These are phyloP conservation scores for Ministeria vibrans DNA, from an alignment of 78 protist species.

Conservation along the genomic window DNA sequence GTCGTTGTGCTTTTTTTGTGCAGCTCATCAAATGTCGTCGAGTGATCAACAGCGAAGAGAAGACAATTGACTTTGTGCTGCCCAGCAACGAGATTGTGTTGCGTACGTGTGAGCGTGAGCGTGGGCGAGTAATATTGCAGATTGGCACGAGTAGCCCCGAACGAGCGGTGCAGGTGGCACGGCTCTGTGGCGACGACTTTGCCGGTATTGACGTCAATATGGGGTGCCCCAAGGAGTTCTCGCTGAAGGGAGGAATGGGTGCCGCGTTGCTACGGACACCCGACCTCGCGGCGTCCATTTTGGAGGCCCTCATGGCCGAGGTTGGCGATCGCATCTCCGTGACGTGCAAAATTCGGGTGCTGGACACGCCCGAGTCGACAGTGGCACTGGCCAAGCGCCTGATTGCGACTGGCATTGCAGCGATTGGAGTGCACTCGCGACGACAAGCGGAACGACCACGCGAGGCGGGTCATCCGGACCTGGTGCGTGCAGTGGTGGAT, in stretches of 20 bases:
- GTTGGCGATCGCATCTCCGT: slow-evolving; percentile 26
- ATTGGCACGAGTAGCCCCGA: slow-evolving; percentile 28
- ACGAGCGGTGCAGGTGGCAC: slow-evolving; percentile 18
- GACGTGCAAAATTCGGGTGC: slow-evolving; percentile 63
- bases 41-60: not conserved
- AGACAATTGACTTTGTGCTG: slow-evolving; percentile 11
- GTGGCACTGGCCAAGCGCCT: not conserved
- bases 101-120: slow-evolving; percentile 14
- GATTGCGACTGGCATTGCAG: slow-evolving; percentile 39
- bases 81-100: not conserved
- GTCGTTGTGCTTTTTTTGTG: not conserved
- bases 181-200: slow-evolving; percentile 28
- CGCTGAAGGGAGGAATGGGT: slow-evolving; percentile 59
- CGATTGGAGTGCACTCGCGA: slow-evolving; percentile 59
- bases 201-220: slow-evolving; percentile 72
- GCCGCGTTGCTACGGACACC: slow-evolving; percentile 43
- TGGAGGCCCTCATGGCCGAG: not conserved
- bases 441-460: slow-evolving; percentile 13
- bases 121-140: slow-evolving; percentile 15
- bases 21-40: not conserved
- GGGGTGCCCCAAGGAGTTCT: slow-evolving; percentile 67
- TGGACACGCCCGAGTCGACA: slow-evolving; percentile 28
- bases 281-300: not conserved
- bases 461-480: slow-evolving; percentile 1
- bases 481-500: not conserved